phyloP scores from a whole-genome alignment of 441 rosid genomes.

The Populus hybrid region DNA sequence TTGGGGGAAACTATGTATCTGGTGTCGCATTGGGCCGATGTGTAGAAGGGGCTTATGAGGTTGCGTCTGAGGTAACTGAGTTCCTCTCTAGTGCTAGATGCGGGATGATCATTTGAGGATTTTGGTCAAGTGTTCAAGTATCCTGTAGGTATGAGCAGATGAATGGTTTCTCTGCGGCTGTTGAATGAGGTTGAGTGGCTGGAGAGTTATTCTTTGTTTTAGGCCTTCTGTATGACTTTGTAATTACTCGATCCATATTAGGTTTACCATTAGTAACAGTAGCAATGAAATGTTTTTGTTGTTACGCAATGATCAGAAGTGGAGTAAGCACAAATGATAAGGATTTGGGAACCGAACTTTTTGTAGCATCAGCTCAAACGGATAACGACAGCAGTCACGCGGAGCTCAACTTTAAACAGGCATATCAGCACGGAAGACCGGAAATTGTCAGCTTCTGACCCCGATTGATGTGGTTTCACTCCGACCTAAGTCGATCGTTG shows the following conservation, averaged over 20 bases:
- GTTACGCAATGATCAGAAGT: neutral
- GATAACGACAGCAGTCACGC: neutral
- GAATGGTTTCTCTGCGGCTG: constrained; percentile 4
- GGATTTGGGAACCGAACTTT: neutral
- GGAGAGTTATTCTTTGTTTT: neutral
- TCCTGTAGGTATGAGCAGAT: neutral
- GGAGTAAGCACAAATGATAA: neutral
- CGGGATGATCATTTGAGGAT: neutral
- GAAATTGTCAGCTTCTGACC: neutral
- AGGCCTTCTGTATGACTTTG: neutral
- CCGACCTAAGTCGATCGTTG: neutral
- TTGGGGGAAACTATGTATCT: constrained; percentile 80
- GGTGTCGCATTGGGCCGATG: constrained; percentile 89
- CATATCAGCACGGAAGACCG: neutral
- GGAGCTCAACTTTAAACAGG: neutral
- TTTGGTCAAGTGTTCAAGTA: neutral
- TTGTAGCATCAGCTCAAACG: neutral
- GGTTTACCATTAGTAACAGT: neutral
- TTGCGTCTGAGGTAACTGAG: constrained; percentile 56
- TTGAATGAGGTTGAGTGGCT: constrained; percentile 11
- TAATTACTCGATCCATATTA: neutral
- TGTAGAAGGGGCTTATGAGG: constrained; percentile 77
- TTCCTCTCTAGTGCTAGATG: constrained; percentile 44
- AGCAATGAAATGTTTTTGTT: neutral
- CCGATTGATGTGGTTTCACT: neutral